Evolutionary conservation across 768 basidiomycete species (phyloP).

Genomic region (Mycena polygramma): DNA sequence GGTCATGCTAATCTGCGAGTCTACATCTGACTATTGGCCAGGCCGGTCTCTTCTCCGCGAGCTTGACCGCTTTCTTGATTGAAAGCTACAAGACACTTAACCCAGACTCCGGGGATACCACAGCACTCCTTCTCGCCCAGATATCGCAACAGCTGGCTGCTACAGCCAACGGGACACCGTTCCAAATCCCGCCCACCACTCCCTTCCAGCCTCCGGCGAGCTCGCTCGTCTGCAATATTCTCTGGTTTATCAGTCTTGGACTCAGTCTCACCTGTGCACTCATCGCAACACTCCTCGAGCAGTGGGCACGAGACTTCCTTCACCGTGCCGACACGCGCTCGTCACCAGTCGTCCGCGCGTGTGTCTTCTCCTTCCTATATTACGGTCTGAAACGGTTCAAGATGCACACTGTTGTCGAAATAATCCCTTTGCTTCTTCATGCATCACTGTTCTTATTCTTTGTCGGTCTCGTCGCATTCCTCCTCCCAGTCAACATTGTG

Average conservation of each 20-base stretch:
- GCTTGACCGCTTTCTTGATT: too few relatives aligned
- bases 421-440: background rate
- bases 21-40: background rate
- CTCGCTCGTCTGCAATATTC: background rate
- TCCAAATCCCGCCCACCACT: too few relatives aligned
- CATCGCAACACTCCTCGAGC: conserved; percentile 1
- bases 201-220: too few relatives aligned
- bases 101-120: too few relatives aligned
- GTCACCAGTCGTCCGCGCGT: background rate
- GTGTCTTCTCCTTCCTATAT: background rate
- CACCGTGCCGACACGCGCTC: background rate
- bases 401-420: background rate
- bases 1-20: too few relatives aligned
- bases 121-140: too few relatives aligned
- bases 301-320: conserved; percentile 1
- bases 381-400: conserved; percentile 4
- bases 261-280: conserved; percentile 3
- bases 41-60: too few relatives aligned
- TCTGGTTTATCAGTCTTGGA: conserved; percentile 4
- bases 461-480: conserved; percentile 1
- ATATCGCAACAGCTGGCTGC: too few relatives aligned
- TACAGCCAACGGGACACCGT: too few relatives aligned
- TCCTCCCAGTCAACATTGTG: background rate
- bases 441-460: background rate
- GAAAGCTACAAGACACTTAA: too few relatives aligned